phyloP scores from a whole-genome alignment of 164 flowering plant species.

The Cinnamomum chago region DNA sequence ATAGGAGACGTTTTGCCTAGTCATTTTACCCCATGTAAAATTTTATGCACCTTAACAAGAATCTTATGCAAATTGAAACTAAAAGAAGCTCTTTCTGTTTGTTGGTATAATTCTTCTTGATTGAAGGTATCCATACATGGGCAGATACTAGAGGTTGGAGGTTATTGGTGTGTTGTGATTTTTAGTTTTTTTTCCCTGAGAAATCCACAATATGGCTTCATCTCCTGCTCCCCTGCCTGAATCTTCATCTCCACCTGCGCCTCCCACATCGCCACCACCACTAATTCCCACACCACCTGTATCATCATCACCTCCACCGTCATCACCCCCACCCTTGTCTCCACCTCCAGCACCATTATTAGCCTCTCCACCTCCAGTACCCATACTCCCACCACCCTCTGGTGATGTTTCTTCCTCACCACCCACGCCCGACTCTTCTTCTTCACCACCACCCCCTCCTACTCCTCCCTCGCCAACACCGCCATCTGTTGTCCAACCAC shows the following conservation, averaged over 20 bases:
- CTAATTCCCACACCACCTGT: slow-evolving; percentile 14
- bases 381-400: slow-evolving; percentile 1
- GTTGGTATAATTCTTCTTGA: no score
- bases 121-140: neutral
- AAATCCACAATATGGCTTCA: slow-evolving; percentile 20
- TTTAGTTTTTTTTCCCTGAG: neutral
- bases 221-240: slow-evolving; percentile 25
- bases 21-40: no score
- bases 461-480: neutral
- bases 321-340: slow-evolving; percentile 9
- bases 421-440: neutral
- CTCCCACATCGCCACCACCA: slow-evolving; percentile 12
- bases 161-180: slow-evolving; percentile 2
- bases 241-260: slow-evolving; percentile 15
- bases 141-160: slow-evolving; percentile 3
- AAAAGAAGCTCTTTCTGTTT: no score
- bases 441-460: neutral
- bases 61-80: no score
- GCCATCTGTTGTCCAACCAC: neutral
- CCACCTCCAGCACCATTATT: neutral
- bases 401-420: neutral
- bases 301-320: slow-evolving; percentile 9
- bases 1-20: no score
- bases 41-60: no score
- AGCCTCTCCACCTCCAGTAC: slow-evolving; percentile 7